A percentile compares a stretch with the other conserved stretches of the same genome.
These are phyloP conservation scores for Penicillium sp. DNA, from an alignment of 2,329 filamentous ascomycete species.

Conservation along the genomic window DNA sequence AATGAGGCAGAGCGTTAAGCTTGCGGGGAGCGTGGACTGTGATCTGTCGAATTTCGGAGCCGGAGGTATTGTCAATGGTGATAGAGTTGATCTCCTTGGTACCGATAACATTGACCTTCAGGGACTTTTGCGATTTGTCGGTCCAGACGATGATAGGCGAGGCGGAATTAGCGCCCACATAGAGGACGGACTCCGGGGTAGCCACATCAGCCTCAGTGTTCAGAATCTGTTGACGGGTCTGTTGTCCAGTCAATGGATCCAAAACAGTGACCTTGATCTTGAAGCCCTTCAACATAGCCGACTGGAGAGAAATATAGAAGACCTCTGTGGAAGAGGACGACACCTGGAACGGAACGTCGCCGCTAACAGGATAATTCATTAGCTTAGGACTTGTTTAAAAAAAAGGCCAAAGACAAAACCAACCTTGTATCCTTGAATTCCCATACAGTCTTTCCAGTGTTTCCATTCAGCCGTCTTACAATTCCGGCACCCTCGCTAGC, in stretches of 20 bases:
- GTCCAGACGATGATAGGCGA: slow-evolving; percentile 44
- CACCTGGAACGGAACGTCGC: slow-evolving; percentile 71
- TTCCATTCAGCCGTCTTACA: slow-evolving; percentile 69
- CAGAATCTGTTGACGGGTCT: slow-evolving; percentile 67
- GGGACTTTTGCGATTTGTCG: slow-evolving; percentile 41
- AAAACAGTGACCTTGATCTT: slow-evolving; percentile 73
- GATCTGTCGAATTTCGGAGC: slow-evolving; percentile 53
- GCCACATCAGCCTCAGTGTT: slow-evolving; percentile 70
- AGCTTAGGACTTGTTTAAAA: not conserved
- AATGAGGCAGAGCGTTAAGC: slow-evolving; percentile 71
- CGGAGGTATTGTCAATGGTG: slow-evolving; percentile 39
- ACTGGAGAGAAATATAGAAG: slow-evolving; percentile 73
- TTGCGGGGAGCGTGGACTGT: slow-evolving; percentile 71
- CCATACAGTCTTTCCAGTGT: slow-evolving; percentile 73
- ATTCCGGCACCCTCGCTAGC: slow-evolving; percentile 52
- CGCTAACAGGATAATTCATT: slow-evolving; percentile 42
- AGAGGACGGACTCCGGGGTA: slow-evolving; percentile 38
- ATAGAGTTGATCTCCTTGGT: slow-evolving; percentile 40
- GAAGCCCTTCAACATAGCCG: slow-evolving; percentile 63
- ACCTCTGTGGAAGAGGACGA: slow-evolving; percentile 66
- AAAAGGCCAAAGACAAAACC: not conserved
- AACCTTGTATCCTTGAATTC: slow-evolving; percentile 64
- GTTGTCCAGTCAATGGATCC: slow-evolving; percentile 69
- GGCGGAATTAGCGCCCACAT: slow-evolving; percentile 39
- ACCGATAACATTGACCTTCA: slow-evolving; percentile 47